phyloP scores from a whole-genome alignment of 116 monocot genomes.

The Trichopus zeylanicus region DNA sequence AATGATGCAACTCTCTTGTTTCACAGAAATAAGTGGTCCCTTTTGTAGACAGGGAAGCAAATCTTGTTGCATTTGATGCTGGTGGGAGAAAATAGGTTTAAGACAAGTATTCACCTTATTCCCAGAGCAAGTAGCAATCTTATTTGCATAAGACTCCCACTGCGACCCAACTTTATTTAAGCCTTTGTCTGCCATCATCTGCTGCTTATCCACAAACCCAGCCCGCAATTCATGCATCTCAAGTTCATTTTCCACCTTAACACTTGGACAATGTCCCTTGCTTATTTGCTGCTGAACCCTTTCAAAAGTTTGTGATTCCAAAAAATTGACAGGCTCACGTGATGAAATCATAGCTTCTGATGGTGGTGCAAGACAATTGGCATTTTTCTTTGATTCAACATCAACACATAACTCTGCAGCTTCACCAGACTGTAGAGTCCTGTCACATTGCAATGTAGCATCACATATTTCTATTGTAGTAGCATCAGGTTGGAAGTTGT shows the following conservation, averaged over 20 bases:
- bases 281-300: background rate
- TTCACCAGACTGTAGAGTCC: background rate
- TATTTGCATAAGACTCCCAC: constrained; percentile 10
- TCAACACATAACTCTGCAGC: background rate
- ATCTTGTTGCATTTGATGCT: constrained; percentile 17
- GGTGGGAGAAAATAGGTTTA: constrained; percentile 11
- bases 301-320: constrained; percentile 1
- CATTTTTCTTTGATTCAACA: background rate
- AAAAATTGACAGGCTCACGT: constrained; percentile 1
- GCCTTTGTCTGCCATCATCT: constrained; percentile 10
- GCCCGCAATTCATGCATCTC: constrained; percentile 3
- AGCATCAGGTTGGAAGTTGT: background rate
- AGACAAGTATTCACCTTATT: constrained; percentile 2
- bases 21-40: constrained; percentile 7
- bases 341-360: background rate
- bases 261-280: background rate
- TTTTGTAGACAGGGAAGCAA: constrained; percentile 15
- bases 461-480: constrained; percentile 1
- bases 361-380: background rate
- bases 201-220: constrained; percentile 1
- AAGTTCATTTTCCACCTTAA: constrained; percentile 10
- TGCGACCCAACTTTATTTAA: constrained; percentile 1
- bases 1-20: constrained; percentile 9
- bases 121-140: constrained; percentile 6
- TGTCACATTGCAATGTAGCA: constrained; percentile 3